phyloP scores from a whole-genome alignment of 2,329 filamentous ascomycete species.

The Diaporthe citriasiana region DNA sequence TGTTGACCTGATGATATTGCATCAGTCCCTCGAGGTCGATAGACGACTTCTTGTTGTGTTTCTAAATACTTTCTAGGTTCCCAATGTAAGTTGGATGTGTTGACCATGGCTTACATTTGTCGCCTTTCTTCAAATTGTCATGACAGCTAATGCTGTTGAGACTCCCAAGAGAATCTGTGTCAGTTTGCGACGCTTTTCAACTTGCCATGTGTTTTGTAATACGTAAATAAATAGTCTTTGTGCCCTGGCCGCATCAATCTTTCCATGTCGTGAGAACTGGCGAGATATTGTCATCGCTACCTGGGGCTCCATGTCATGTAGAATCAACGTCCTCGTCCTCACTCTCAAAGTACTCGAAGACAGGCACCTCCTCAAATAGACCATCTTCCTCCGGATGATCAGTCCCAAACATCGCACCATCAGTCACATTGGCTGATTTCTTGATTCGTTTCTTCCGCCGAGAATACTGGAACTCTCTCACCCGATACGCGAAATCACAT shows the following conservation, averaged over 20 bases:
- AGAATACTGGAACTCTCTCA: conserved; percentile 21
- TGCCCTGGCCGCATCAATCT: neutral
- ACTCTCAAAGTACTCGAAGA: conserved; percentile 8
- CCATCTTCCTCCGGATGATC: neutral
- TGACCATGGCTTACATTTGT: no score
- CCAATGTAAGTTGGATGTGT: neutral
- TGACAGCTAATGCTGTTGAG: no score
- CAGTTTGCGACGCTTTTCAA: neutral
- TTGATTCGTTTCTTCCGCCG: conserved; percentile 8
- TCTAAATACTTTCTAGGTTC: neutral
- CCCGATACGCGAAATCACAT: conserved; percentile 19
- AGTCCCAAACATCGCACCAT: neutral
- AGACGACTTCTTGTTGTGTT: neutral
- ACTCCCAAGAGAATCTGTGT: neutral
- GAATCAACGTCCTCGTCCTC: conserved; percentile 11
- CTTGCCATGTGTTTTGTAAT: neutral
- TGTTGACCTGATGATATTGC: neutral
- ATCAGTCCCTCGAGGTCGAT: no score
- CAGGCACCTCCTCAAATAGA: neutral
- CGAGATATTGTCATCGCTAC: no score
- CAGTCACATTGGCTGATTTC: neutral
- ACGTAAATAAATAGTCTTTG: neutral
- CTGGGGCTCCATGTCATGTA: neutral
- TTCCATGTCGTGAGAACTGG: neutral
- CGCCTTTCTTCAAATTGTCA: no score